A percentile compares a stretch with the other conserved stretches of the same genome.
Evolutionary conservation across 2,329 filamentous ascomycete genomes (phyloP).

Genomic region (Acephala macrosclerotiorum): DNA sequence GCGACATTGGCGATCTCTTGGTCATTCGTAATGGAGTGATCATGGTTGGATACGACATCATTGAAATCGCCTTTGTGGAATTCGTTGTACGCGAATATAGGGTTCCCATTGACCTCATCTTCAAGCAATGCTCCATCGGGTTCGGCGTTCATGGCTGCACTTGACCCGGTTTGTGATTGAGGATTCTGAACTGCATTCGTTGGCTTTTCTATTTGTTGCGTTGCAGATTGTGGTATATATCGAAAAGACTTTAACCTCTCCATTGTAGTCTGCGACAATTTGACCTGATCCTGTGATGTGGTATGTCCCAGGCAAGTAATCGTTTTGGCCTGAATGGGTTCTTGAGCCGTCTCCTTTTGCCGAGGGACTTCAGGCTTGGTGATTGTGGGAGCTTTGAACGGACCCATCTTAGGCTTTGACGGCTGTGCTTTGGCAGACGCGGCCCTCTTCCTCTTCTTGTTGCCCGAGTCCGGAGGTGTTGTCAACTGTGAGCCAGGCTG

Average conservation of each 20-base stretch:
- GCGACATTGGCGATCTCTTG: neutral
- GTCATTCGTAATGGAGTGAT: neutral
- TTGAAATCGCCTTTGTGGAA: neutral
- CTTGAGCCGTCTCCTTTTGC: constrained; percentile 13
- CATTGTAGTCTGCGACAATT: constrained; percentile 38
- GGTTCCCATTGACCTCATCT: neutral
- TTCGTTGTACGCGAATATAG: neutral
- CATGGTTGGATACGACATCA: neutral
- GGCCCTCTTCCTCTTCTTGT: constrained; percentile 19
- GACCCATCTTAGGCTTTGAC: constrained; percentile 22
- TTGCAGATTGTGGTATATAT: constrained; percentile 15
- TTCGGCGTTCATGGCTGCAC: neutral
- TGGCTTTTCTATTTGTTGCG: neutral
- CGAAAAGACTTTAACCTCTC: constrained; percentile 38
- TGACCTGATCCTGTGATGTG: constrained; percentile 40
- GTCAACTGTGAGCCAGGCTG: constrained; percentile 25
- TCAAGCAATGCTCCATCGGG: neutral
- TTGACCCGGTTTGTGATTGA: neutral
- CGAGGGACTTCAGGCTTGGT: constrained; percentile 32
- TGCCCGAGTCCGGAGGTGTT: constrained; percentile 27
- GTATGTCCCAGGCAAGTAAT: constrained; percentile 35
- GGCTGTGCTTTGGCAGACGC: constrained; percentile 16
- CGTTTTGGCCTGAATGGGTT: constrained; percentile 6
- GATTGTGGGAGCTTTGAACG: constrained; percentile 34
- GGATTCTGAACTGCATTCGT: neutral